Evolutionary conservation across 2,329 filamentous ascomycete genomes (phyloP).

Genomic region (Pseudogymnoascus sp.): DNA sequence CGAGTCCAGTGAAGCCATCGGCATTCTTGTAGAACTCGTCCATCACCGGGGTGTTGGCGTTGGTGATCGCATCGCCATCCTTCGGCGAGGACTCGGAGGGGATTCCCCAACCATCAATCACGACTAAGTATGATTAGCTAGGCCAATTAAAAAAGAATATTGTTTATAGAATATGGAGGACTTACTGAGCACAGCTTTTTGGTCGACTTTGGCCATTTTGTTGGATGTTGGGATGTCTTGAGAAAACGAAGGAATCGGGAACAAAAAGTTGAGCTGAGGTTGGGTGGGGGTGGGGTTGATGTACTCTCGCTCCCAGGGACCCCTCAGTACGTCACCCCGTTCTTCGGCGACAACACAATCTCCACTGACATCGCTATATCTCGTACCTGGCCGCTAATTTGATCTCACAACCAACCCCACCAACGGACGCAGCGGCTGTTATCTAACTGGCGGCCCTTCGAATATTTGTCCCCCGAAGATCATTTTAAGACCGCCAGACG

Average conservation of each 20-base stretch:
- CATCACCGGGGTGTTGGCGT: slow-evolving; percentile 90
- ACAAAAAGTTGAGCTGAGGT: neutral
- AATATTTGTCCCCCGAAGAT: neutral
- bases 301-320: neutral
- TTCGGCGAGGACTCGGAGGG: slow-evolving; percentile 71
- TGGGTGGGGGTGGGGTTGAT: slow-evolving; percentile 2
- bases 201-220: slow-evolving; percentile 58
- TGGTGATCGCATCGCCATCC: slow-evolving; percentile 89
- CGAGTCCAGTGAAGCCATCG: slow-evolving; percentile 84
- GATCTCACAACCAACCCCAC: neutral
- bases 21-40: slow-evolving; percentile 76
- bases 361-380: neutral
- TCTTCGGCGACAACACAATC: slow-evolving; percentile 16
- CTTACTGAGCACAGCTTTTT: slow-evolving; percentile 62
- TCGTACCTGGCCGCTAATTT: slow-evolving; percentile 1
- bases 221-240: neutral
- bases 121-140: slow-evolving; percentile 66
- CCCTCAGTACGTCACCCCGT: slow-evolving; percentile 3
- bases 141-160: slow-evolving; percentile 49
- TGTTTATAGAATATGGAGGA: slow-evolving; percentile 37
- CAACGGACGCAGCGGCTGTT: neutral
- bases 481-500: neutral
- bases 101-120: slow-evolving; percentile 98
- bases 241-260: neutral
- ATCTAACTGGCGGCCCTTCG: neutral